phyloP scores from a whole-genome alignment of 208 protist species.

The Naegleria gruberi region DNA sequence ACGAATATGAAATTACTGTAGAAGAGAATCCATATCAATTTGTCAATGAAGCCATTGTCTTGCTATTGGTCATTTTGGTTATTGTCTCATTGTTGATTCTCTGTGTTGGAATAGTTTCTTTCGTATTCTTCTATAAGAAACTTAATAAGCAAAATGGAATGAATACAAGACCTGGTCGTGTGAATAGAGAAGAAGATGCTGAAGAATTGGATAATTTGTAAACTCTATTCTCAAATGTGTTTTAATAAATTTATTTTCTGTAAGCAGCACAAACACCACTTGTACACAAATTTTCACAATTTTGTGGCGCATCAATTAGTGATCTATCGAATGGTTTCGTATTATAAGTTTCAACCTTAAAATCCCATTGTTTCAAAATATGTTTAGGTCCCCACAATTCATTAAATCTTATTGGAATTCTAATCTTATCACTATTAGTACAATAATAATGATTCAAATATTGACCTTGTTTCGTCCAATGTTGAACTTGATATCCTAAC shows the following conservation, averaged over 20 bases:
- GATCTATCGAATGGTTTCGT: neutral
- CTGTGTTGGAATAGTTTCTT: too few relatives aligned
- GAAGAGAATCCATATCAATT: too few relatives aligned
- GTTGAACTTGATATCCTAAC: neutral
- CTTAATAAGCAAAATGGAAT: too few relatives aligned
- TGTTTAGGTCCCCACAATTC: neutral
- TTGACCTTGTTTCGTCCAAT: neutral
- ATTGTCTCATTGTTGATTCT: too few relatives aligned
- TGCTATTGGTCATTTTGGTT: too few relatives aligned
- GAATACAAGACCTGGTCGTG: too few relatives aligned
- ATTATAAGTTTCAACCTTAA: neutral
- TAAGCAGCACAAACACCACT: neutral
- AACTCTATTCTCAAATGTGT: too few relatives aligned
- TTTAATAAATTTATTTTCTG: neutral
- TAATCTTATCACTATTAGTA: neutral
- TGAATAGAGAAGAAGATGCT: too few relatives aligned
- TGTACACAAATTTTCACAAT: neutral
- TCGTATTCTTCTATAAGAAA: too few relatives aligned
- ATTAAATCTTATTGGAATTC: neutral
- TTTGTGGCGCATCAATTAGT: neutral
- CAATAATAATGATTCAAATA: constrained; percentile 1
- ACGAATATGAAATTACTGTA: too few relatives aligned
- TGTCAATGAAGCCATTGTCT: too few relatives aligned
- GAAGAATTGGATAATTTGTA: too few relatives aligned
- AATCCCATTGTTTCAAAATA: neutral